Evolutionary conservation across 495 filamentous ascomycete genomes (phyloP).

Genomic region (Aspergillus incahuasiensis): DNA sequence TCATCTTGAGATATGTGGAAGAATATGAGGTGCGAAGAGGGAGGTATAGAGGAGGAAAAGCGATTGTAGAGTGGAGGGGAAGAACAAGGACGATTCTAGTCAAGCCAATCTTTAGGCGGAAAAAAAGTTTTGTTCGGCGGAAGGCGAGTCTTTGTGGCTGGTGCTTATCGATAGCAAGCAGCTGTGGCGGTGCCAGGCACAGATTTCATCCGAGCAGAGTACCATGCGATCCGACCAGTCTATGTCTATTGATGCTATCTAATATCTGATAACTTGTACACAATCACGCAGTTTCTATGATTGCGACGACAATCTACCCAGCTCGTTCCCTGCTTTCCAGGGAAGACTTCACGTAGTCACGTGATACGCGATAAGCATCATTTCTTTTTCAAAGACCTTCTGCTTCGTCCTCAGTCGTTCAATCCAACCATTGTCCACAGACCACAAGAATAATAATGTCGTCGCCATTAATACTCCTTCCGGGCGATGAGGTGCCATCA

Average conservation of each 20-base stretch:
- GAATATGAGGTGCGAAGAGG: slow-evolving; percentile 17
- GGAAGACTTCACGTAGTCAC: slow-evolving; percentile 3
- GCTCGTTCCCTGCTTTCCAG: background rate
- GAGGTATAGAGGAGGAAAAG: slow-evolving; percentile 12
- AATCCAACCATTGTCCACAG: background rate
- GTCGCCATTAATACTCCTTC: slow-evolving; percentile 59
- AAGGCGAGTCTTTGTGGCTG: slow-evolving; percentile 28
- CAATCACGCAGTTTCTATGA: too few relatives aligned
- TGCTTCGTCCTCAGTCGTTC: background rate
- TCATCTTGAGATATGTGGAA: slow-evolving; percentile 44
- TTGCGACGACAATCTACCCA: too few relatives aligned
- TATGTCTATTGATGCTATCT: too few relatives aligned
- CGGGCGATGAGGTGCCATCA: slow-evolving; percentile 68
- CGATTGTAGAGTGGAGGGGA: slow-evolving; percentile 14
- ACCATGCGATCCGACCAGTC: too few relatives aligned
- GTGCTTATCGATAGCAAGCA: slow-evolving; percentile 36
- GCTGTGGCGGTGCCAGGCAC: slow-evolving; percentile 26
- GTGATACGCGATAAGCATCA: slow-evolving; percentile 22
- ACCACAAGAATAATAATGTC: slow-evolving; percentile 24
- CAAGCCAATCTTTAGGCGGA: slow-evolving; percentile 21
- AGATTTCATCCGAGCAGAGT: background rate
- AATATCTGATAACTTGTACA: too few relatives aligned
- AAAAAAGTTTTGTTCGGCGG: slow-evolving; percentile 23
- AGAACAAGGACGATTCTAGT: background rate
- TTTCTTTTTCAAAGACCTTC: slow-evolving; percentile 9